Evolutionary conservation across 805 yeast species (phyloP).

Genomic region (Metschnikowia arizonensis): DNA sequence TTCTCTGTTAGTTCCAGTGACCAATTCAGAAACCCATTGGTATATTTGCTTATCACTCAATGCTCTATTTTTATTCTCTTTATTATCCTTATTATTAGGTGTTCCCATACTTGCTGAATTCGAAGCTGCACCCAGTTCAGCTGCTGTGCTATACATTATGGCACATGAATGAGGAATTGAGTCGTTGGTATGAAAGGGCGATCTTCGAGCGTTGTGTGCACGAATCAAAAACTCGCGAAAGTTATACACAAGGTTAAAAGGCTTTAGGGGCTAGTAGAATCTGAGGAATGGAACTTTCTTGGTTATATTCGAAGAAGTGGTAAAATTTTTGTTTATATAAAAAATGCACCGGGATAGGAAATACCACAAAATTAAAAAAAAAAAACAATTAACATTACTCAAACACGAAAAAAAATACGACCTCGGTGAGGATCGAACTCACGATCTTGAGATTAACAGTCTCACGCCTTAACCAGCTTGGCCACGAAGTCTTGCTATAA

Average conservation of each 20-base stretch:
- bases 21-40: slow-evolving; percentile 85
- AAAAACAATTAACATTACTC: too few species aligned
- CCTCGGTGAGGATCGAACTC: slow-evolving; percentile 21
- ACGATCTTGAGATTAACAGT: slow-evolving; percentile 20
- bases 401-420: slow-evolving; percentile 1
- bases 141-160: slow-evolving; percentile 7
- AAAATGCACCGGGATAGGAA: too few species aligned
- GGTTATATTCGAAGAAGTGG: background rate
- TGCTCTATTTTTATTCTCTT: slow-evolving; percentile 22
- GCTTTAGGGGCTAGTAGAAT: background rate
- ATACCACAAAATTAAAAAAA: background rate
- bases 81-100: background rate
- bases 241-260: background rate
- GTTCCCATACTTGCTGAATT: background rate
- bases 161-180: background rate
- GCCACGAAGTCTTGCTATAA: slow-evolving; percentile 14
- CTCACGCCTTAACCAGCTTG: slow-evolving; percentile 20
- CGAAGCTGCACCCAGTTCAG: slow-evolving; percentile 4
- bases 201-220: slow-evolving; percentile 1
- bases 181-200: background rate
- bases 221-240: background rate
- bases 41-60: slow-evolving; percentile 72
- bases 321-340: too few species aligned
- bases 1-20: slow-evolving; percentile 87
- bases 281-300: background rate